A percentile compares a stretch with the other conserved stretches of the same genome.
These are phyloP conservation scores for Westerdykella ornata DNA, from an alignment of 2,329 filamentous ascomycete genomes.

Conservation along the genomic window DNA sequence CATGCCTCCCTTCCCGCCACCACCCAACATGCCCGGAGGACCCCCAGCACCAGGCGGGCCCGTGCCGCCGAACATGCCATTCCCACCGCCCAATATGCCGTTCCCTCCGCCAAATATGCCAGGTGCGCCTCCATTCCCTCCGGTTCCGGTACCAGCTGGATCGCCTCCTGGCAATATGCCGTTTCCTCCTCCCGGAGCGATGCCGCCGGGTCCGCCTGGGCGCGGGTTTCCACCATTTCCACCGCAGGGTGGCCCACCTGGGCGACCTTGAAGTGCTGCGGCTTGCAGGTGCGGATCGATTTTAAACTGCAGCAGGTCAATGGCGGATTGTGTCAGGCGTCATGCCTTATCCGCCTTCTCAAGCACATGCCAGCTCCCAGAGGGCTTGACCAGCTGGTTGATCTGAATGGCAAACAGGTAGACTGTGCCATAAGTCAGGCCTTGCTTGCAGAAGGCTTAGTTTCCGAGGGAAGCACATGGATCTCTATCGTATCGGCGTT, in stretches of 20 bases:
- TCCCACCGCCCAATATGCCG: constrained; percentile 27
- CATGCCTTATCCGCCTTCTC: too few relatives aligned
- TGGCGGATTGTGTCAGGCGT: too few relatives aligned
- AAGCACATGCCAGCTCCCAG: too few relatives aligned
- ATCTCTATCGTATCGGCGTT: too few relatives aligned
- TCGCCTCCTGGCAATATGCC: constrained; percentile 36
- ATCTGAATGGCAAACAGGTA: too few relatives aligned
- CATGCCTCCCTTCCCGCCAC: constrained; percentile 29
- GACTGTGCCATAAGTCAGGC: too few relatives aligned
- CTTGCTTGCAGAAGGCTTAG: too few relatives aligned
- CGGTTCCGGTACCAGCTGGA: constrained; percentile 16
- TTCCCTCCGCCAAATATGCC: constrained; percentile 16
- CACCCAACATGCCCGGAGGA: constrained; percentile 21
- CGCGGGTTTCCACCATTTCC: constrained; percentile 13
- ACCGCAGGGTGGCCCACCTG: constrained; percentile 15
- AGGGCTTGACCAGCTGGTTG: too few relatives aligned
- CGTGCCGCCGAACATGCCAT: constrained; percentile 11
- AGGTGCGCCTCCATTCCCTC: constrained; percentile 8
- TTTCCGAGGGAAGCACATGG: too few relatives aligned
- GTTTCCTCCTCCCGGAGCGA: constrained; percentile 36
- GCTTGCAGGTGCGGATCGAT: too few relatives aligned
- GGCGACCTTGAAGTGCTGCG: constrained; percentile 4
- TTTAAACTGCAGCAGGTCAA: too few relatives aligned
- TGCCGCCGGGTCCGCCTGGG: constrained; percentile 16
- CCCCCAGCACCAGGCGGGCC: constrained; percentile 15